A percentile compares a stretch with the other conserved stretches of the same genome.
These are phyloP conservation scores for Plasmodium berghei DNA, from an alignment of 169 alveolate genomes.

Conservation along the genomic window DNA sequence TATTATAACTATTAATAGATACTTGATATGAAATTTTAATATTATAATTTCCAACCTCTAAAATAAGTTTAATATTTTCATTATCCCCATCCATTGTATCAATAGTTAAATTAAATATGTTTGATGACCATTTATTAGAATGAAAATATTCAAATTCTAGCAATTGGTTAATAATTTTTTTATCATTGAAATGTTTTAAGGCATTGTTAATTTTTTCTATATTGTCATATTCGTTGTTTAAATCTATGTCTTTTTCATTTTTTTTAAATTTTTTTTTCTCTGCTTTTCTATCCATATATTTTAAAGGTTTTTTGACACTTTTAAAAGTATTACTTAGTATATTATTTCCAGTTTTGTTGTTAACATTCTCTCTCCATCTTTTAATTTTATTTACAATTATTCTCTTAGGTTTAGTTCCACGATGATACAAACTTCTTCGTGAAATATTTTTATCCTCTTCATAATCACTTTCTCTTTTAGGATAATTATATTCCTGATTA, in stretches of 20 bases:
- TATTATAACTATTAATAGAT: slow-evolving; percentile 4
- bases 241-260: slow-evolving; percentile 6
- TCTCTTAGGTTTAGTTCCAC: neutral
- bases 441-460: neutral
- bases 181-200: slow-evolving; percentile 40
- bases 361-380: neutral
- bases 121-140: slow-evolving; percentile 56
- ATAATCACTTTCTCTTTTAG: neutral
- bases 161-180: slow-evolving; percentile 55
- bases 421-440: no score
- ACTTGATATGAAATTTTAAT: slow-evolving; percentile 45
- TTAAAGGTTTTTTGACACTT: slow-evolving; percentile 17
- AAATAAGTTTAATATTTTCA: slow-evolving; percentile 38
- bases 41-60: slow-evolving; percentile 56
- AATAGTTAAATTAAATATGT: slow-evolving; percentile 49
- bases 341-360: neutral
- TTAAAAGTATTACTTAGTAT: slow-evolving; percentile 5
- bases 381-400: neutral
- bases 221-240: neutral
- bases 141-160: slow-evolving; percentile 76
- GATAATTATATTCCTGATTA: neutral
- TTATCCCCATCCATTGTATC: slow-evolving; percentile 60
- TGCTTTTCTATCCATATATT: neutral
- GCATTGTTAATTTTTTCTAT: slow-evolving; percentile 30
- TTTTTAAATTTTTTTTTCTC: neutral